These are phyloP conservation scores for Hypoxylon subgilvum DNA, from an alignment of 495 filamentous ascomycete species.

Conservation along the genomic window DNA sequence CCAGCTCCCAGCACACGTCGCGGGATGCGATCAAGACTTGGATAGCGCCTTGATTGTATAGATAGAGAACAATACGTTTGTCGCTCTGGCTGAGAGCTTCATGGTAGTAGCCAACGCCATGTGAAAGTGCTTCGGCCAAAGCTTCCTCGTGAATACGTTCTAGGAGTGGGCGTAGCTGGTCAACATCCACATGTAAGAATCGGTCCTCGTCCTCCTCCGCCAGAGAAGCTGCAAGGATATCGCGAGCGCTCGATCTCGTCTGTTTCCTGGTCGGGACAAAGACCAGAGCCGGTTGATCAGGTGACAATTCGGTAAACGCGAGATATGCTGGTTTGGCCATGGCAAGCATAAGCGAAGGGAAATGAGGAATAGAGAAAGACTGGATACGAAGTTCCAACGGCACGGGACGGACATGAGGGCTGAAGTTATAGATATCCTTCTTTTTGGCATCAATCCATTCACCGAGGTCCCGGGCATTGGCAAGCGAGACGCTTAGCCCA, in stretches of 20 bases:
- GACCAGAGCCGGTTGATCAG: conserved; percentile 85
- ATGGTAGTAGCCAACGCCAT: conserved; percentile 97
- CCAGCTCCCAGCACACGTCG: conserved; percentile 95
- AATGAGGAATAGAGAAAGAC: conserved; percentile 93
- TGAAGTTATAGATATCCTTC: conserved; percentile 99
- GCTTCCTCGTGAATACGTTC: conserved; percentile 82
- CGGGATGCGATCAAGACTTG: conserved; percentile 92
- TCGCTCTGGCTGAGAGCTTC: conserved; percentile 88
- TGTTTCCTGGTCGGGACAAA: conserved; percentile 96
- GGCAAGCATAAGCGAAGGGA: conserved; percentile 95
- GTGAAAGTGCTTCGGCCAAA: conserved; percentile 87
- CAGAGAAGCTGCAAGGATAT: conserved; percentile 81
- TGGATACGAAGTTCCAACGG: conserved; percentile 95
- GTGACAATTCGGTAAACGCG: conserved; percentile 80
- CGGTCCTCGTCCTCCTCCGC: conserved; percentile 92
- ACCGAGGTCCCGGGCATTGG: conserved; percentile 90
- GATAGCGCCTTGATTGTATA: conserved; percentile 89
- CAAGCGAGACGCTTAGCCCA: conserved; percentile 88
- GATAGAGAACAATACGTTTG: conserved; percentile 89
- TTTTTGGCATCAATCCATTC: conserved; percentile 99
- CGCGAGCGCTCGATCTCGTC: conserved; percentile 83
- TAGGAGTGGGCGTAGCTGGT: conserved; percentile 82
- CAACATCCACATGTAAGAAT: conserved; percentile 80
- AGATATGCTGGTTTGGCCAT: conserved; percentile 95
- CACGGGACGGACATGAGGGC: conserved; percentile 82